Evolutionary conservation across 202 grass and related monocot genomes (phyloP).

Genomic region (Brachypodium distachyon): DNA sequence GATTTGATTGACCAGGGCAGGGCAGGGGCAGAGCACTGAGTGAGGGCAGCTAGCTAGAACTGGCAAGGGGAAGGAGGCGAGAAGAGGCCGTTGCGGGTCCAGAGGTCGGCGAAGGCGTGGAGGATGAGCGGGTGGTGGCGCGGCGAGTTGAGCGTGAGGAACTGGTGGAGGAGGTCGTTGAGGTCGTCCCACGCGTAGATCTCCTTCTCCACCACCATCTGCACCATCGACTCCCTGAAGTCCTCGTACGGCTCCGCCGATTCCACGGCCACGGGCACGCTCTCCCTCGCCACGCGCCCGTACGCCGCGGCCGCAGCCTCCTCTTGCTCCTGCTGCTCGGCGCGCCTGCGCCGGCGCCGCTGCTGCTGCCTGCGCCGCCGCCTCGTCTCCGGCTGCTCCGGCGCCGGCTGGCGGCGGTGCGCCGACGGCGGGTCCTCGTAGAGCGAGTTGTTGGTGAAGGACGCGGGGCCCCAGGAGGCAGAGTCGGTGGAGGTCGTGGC

Average conservation of each 20-base stretch:
- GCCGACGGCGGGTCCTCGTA: conserved; percentile 40
- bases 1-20: background rate
- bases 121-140: conserved; percentile 86
- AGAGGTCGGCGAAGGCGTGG: conserved; percentile 91
- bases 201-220: conserved; percentile 97
- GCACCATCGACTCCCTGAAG: conserved; percentile 88
- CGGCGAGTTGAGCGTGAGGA: conserved; percentile 93
- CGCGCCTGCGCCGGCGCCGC: conserved; percentile 19
- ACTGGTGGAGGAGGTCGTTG: conserved; percentile 79
- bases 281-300: conserved; percentile 50
- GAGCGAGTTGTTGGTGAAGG: conserved; percentile 58
- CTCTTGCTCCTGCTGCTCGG: background rate
- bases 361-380: conserved; percentile 23
- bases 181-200: conserved; percentile 96
- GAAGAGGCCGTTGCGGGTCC: conserved; percentile 64
- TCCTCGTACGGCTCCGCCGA: conserved; percentile 71
- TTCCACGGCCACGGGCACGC: conserved; percentile 70
- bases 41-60: conserved; percentile 1
- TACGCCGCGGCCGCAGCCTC: background rate
- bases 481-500: conserved; percentile 44
- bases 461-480: conserved; percentile 56
- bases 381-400: conserved; percentile 12
- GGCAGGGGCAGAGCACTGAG: background rate
- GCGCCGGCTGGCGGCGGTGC: background rate
- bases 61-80: conserved; percentile 56